Percentiles rank a stretch among this genome's conserved stretches.
phyloP scores from a whole-genome alignment of 257 asterid genomes.

The Solanum raphanifolium region DNA sequence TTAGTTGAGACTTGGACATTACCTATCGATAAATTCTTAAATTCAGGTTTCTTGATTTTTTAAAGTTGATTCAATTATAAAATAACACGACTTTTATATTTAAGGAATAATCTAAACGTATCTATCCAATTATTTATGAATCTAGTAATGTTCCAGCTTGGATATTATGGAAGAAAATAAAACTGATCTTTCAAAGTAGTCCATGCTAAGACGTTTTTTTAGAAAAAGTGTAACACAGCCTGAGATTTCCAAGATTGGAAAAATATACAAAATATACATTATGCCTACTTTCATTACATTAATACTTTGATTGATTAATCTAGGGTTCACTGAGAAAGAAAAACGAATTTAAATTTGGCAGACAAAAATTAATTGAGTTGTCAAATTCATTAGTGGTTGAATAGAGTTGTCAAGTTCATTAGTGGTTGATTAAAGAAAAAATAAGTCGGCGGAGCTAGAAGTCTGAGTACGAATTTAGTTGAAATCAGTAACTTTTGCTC shows the following conservation, averaged over 20 bases:
- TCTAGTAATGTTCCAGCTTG: background rate
- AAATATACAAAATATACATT: background rate
- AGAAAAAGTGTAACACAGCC: background rate
- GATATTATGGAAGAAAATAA: background rate
- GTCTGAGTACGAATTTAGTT: rapidly evolving
- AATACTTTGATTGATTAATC: background rate
- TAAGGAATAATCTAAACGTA: background rate
- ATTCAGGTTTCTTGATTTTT: background rate
- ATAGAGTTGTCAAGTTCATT: background rate
- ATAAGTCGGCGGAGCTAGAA: background rate
- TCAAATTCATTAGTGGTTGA: background rate
- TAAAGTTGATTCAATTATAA: background rate
- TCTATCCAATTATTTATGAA: background rate
- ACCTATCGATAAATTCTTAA: background rate
- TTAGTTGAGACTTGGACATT: background rate
- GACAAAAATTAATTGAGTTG: background rate
- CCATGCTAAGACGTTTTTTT: background rate
- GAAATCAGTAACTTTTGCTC: background rate
- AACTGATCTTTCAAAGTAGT: background rate
- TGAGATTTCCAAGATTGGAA: background rate
- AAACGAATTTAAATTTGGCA: background rate
- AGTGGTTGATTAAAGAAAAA: too few relatives aligned
- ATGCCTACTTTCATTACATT: background rate
- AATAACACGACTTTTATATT: background rate
- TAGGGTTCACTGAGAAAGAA: background rate